These are phyloP conservation scores for Gryganskiella cystojenkinii DNA, from an alignment of 192 early-diverging fungal species.

Conservation along the genomic window DNA sequence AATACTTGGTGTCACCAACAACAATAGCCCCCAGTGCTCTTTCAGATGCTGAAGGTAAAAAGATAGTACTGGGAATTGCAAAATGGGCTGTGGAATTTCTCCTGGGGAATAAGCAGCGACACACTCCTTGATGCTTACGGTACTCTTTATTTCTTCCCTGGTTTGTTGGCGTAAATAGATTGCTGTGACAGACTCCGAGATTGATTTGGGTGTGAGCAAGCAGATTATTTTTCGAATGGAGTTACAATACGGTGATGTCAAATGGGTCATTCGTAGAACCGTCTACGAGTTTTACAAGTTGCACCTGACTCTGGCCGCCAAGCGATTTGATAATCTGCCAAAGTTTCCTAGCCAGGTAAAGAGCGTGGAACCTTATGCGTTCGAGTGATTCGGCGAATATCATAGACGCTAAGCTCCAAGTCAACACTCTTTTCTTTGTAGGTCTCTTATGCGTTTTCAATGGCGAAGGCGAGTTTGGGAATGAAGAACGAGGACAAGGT, in stretches of 20 bases:
- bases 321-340: conserved; percentile 33
- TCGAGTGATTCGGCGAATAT: background rate
- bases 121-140: background rate
- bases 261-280: conserved; percentile 77
- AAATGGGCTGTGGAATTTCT: background rate
- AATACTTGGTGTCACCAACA: background rate
- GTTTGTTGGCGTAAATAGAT: conserved; percentile 39
- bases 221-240: conserved; percentile 75
- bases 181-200: conserved; percentile 58
- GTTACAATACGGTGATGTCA: conserved; percentile 80
- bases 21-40: conserved; percentile 43
- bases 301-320: conserved; percentile 64
- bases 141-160: background rate
- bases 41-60: conserved; percentile 44
- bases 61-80: too few relatives aligned
- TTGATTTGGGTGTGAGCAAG: conserved; percentile 47
- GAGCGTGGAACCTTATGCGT: background rate
- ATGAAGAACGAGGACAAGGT: conserved; percentile 31
- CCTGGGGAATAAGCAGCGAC: background rate
- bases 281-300: conserved; percentile 76
- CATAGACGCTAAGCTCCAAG: background rate
- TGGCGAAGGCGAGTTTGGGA: conserved; percentile 31
- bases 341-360: conserved; percentile 47
- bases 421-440: background rate
- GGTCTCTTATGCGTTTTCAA: conserved; percentile 21